Evolutionary conservation across 495 filamentous ascomycete species (phyloP).

Genomic region (Usnea hakonensis): DNA sequence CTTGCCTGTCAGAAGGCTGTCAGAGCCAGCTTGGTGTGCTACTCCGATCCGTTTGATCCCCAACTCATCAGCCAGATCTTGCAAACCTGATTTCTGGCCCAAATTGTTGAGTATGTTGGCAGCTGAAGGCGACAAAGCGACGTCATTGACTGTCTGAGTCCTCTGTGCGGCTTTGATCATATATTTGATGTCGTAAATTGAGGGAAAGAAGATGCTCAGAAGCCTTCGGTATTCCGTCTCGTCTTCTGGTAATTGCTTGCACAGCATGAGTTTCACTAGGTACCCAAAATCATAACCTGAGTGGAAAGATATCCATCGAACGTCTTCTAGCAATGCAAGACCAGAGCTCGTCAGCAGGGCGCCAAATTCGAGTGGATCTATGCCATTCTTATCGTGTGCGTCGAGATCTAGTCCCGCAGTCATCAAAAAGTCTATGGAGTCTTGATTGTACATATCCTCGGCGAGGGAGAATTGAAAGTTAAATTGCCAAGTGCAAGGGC

Average conservation of each 20-base stretch:
- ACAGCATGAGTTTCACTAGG: slow-evolving; percentile 82
- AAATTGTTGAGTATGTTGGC: slow-evolving; percentile 67
- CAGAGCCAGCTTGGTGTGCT: slow-evolving; percentile 84
- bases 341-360: slow-evolving; percentile 84
- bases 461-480: slow-evolving; percentile 95
- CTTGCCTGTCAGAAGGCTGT: slow-evolving; percentile 84
- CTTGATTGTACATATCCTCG: slow-evolving; percentile 92
- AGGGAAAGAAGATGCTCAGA: slow-evolving; percentile 85
- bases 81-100: slow-evolving; percentile 78
- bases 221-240: slow-evolving; percentile 79
- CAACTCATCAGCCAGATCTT: slow-evolving; percentile 88
- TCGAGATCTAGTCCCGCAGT: slow-evolving; percentile 84
- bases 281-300: slow-evolving; percentile 99
- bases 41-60: slow-evolving; percentile 77
- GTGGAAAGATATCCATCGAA: slow-evolving; percentile 95
- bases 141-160: slow-evolving; percentile 50
- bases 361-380: slow-evolving; percentile 82
- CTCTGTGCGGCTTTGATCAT: slow-evolving; percentile 81
- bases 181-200: slow-evolving; percentile 92
- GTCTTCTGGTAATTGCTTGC: slow-evolving; percentile 71
- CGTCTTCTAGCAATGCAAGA: slow-evolving; percentile 76
- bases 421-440: slow-evolving; percentile 79
- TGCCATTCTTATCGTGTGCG: slow-evolving; percentile 76
- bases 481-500: slow-evolving; percentile 95
- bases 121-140: slow-evolving; percentile 53